These are phyloP conservation scores for Rhypophila decipiens DNA, from an alignment of 495 filamentous ascomycete species.

Conservation along the genomic window DNA sequence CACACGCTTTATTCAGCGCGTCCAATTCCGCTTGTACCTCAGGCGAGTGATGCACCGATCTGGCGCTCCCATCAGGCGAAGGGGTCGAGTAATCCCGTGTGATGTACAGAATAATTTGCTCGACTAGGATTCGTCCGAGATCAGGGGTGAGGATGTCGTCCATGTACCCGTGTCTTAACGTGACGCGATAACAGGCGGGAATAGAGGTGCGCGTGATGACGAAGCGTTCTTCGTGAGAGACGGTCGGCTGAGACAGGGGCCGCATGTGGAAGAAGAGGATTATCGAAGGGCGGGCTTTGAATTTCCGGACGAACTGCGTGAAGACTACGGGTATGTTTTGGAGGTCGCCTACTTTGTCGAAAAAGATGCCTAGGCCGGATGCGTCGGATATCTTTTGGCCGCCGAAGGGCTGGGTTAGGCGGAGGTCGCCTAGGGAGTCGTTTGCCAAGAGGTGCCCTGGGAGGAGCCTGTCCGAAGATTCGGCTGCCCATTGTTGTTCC, in stretches of 20 bases:
- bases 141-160: constrained; percentile 54
- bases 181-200: constrained; percentile 55
- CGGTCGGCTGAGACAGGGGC: constrained; percentile 40
- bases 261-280: constrained; percentile 54
- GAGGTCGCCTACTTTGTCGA: constrained; percentile 53
- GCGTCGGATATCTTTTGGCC: constrained; percentile 30
- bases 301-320: constrained; percentile 53
- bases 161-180: constrained; percentile 59
- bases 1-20: constrained; percentile 44
- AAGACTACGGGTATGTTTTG: constrained; percentile 49
- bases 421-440: constrained; percentile 5
- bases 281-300: constrained; percentile 46
- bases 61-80: background rate
- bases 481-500: constrained; percentile 63
- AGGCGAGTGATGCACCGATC: constrained; percentile 18
- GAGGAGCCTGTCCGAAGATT: constrained; percentile 50
- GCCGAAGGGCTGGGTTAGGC: constrained; percentile 31
- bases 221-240: constrained; percentile 32
- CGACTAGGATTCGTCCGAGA: constrained; percentile 46
- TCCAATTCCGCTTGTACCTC: constrained; percentile 32
- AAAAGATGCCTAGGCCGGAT: constrained; percentile 53
- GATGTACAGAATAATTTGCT: constrained; percentile 36
- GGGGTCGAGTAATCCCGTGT: constrained; percentile 17
- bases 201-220: constrained; percentile 31
- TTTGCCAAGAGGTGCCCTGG: constrained; percentile 33